Percentiles rank a stretch among this genome's conserved stretches.
phyloP scores from a whole-genome alignment of 495 filamentous ascomycete species.

The Monascus purpureus region DNA sequence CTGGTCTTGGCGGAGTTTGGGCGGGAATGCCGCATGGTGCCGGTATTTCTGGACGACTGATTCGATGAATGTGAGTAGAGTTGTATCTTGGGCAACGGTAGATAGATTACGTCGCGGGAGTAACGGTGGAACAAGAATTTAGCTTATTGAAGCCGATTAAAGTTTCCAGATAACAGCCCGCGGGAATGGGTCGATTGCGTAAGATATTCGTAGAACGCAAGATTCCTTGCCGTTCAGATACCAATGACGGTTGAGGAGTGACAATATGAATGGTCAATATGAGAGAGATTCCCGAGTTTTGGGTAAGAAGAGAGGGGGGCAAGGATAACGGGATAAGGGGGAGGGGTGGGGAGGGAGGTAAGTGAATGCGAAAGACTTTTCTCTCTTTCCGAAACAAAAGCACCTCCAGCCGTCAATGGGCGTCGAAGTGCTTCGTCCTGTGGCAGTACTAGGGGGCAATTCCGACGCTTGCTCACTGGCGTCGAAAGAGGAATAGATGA shows the following conservation, averaged over 20 bases:
- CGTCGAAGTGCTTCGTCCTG: slow-evolving; percentile 26
- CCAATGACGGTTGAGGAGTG: neutral
- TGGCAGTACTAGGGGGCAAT: slow-evolving; percentile 32
- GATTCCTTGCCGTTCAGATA: neutral
- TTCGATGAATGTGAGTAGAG: slow-evolving; percentile 16
- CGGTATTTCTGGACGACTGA: slow-evolving; percentile 13
- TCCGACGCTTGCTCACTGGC: slow-evolving; percentile 29
- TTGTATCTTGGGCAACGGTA: slow-evolving; percentile 15
- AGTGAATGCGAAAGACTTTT: slow-evolving; percentile 11
- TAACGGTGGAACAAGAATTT: too few relatives aligned
- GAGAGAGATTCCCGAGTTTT: too few relatives aligned
- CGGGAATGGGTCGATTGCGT: slow-evolving; percentile 10
- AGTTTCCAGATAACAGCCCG: too few relatives aligned
- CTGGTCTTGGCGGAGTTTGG: slow-evolving; percentile 9
- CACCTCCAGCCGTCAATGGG: slow-evolving; percentile 26
- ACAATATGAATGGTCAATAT: too few relatives aligned
- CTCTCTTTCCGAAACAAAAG: slow-evolving; percentile 14
- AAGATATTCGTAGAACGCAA: slow-evolving; percentile 4
- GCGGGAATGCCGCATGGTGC: slow-evolving; percentile 9
- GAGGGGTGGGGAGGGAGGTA: slow-evolving; percentile 4
- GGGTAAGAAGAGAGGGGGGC: too few relatives aligned
- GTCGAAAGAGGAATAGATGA: slow-evolving; percentile 49
- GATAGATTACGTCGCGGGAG: neutral
- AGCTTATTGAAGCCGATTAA: too few relatives aligned
- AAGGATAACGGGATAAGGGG: too few relatives aligned